Evolutionary conservation across 139 green algal genomes (phyloP), one percentile per base, ranked within the genome.

Genomic region (Chlorella sp.): DNA sequence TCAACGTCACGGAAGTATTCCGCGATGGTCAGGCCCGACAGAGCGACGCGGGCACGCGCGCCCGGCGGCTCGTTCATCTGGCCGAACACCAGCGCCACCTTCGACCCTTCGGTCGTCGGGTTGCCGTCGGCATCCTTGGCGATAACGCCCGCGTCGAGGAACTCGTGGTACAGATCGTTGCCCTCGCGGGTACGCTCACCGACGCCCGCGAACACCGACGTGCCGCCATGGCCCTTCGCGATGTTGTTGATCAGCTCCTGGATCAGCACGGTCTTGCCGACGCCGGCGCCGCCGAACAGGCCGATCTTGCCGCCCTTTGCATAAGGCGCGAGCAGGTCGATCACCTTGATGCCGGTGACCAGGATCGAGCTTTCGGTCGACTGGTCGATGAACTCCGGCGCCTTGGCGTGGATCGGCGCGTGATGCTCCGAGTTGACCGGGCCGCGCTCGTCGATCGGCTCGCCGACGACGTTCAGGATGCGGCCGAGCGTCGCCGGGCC

Each of bases 191-290:
- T 99, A 79, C 98, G 94, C 93, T 99, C 98, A 25, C 98, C 98
- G 64, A 99, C 98, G 86, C 98, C 98, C 51, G 98, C 98, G 91
- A 99, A 99, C 87, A 99, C 98, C 60, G 97, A 99, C 93, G 99
- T 99, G 92, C 97, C 86, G 97, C 97, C 97, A 89, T 99, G 97
- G n/a, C 87, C 97, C 93, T 99, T 99, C 82, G 97, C 97, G 57
- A 99, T 93, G 91, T 99, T 99, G 93, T 99, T 99, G 91, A 99
- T 99, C 36, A 99, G 97, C 94, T 99, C 97, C 98, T 99, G 99
- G 85, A 99, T 99, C 20, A 99, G 95, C 92, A 99, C 98, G 4
- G 98, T 99, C 95, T 99, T 99, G 84, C 98, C 98, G 11, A 99
- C 98, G 86, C 98, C 98, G 32, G 97, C 97, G 85, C 98, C 98